Percentiles rank a stretch among this genome's conserved stretches.
These are phyloP conservation scores for Saposhnikovia divaricata DNA, from an alignment of 129 eudicot genomes.

Conservation along the genomic window DNA sequence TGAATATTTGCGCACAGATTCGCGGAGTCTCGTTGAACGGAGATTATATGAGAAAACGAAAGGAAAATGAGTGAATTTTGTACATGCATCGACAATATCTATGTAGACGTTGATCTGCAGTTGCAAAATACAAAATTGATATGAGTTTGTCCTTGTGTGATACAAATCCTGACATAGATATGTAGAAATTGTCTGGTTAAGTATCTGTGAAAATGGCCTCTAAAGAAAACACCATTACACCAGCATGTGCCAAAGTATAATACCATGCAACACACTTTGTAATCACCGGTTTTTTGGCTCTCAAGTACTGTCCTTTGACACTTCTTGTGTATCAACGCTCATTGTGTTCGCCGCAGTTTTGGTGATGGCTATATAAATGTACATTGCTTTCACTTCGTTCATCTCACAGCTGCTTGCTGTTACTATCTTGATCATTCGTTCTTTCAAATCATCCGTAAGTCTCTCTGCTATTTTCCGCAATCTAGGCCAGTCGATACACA, in stretches of 20 bases:
- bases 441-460: background rate
- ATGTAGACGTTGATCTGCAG: background rate
- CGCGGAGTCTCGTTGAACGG: background rate
- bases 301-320: background rate
- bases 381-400: background rate
- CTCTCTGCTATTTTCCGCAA: background rate
- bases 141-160: background rate
- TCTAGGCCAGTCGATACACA: too few species aligned
- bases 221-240: background rate
- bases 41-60: background rate
- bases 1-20: background rate
- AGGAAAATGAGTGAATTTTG: too few species aligned
- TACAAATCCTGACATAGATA: background rate
- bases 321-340: background rate
- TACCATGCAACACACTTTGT: constrained; percentile 1
- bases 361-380: background rate
- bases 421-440: background rate
- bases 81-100: background rate
- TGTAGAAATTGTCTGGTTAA: background rate
- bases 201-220: background rate
- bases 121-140: background rate
- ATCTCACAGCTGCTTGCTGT: background rate
- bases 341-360: background rate
- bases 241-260: background rate
- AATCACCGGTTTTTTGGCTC: constrained; percentile 1